Base-by-base conservation (phyloP, 192 early-diverging fungal genomes). In the Lunasporangiospora selenospora region DNA sequence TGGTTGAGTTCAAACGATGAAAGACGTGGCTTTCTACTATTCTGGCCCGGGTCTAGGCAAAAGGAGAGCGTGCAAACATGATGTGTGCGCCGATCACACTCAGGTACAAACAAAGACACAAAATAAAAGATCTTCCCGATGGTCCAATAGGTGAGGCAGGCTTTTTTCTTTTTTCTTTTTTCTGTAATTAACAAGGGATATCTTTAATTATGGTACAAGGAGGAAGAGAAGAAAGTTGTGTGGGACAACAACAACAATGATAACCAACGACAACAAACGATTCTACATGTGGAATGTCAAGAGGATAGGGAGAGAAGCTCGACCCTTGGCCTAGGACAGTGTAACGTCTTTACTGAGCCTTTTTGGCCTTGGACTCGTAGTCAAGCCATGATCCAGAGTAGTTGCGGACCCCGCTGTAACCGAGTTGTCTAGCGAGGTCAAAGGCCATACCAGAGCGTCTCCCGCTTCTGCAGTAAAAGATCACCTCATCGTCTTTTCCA, bases 381-480 rank as follows among this genome's bases (percentile, higher is more conserved):
- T 83, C 81, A 39, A 76, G 73, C 78, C 78, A 83, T 53, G 78
- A 80, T 11, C 81, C 81, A 48, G 60, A 59, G 47, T 83, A 83
- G 58, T 83, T 80, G 43, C 73, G 62, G 40, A 76, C 73, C 24
- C 81, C 69, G 21, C 53, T 73, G 55, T 81, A 84, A 43, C 85
- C 87, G 26, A 84, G 73, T 44, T 70, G 73, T 16, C 76, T 80
- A 21, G 87, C 80, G 33, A 78, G 65, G 33, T 88, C 81, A 30
- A 85, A 81, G 37, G 87, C 87, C 43, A 75, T 83, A 31, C 84
- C 80, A 52, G 86, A 88, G 69, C 89, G 87, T 30, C 78, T 79
- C 23, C 89, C 89, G 16, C 81, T 83, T 62, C 84, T 80, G 75
- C 89, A 91, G 63, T 91, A 91, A 51, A 89, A 83, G 48, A 91